A percentile compares a stretch with the other conserved stretches of the same genome.
phyloP scores from a whole-genome alignment of 2,329 filamentous ascomycete genomes.

The Cladosporium phlei region DNA sequence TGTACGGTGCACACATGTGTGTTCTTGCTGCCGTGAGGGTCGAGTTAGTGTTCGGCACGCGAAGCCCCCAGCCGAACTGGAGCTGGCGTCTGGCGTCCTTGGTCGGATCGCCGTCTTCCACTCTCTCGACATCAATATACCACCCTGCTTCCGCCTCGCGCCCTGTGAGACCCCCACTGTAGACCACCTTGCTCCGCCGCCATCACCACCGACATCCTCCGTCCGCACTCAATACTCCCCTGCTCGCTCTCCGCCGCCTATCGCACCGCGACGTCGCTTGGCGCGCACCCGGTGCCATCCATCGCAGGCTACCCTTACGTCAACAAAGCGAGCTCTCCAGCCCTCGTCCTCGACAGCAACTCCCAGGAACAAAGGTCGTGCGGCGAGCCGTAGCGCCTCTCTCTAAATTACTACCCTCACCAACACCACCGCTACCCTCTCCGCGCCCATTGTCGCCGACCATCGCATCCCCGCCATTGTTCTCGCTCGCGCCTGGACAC shows the following conservation, averaged over 20 bases:
- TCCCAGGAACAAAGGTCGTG: constrained; percentile 2
- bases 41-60: no score
- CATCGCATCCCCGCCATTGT: background rate
- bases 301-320: constrained; percentile 10
- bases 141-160: background rate
- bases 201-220: background rate
- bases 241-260: background rate
- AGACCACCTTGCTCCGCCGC: background rate
- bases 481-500: constrained; percentile 9
- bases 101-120: constrained; percentile 1
- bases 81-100: background rate
- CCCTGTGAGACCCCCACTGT: constrained; percentile 3
- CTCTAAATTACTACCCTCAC: background rate
- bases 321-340: constrained; percentile 11
- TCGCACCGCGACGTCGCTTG: background rate
- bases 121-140: constrained; percentile 6
- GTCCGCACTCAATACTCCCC: background rate
- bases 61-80: constrained; percentile 4
- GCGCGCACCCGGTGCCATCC: constrained; percentile 3
- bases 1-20: no score
- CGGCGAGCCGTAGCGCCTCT: background rate
- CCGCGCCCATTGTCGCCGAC: constrained; percentile 7
- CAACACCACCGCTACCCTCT: background rate
- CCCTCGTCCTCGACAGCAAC: constrained; percentile 1
- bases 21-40: no score